phyloP scores from a whole-genome alignment of 306 rosid genomes.

The Lupinus albus region DNA sequence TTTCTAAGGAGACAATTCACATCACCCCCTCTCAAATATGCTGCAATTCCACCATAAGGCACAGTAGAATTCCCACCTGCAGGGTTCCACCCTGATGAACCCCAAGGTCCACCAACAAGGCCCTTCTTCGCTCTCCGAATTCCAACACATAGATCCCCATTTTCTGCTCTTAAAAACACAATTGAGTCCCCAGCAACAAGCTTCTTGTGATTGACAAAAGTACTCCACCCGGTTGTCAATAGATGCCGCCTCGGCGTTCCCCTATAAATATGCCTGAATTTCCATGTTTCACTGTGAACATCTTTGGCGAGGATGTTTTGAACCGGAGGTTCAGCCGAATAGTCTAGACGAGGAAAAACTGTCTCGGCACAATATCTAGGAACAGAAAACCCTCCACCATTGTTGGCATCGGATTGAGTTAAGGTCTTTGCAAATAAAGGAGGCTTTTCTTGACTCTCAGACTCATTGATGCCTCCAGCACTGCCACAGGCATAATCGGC shows the following conservation, averaged over 20 bases:
- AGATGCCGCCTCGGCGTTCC: slow-evolving; percentile 96
- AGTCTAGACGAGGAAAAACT: slow-evolving; percentile 84
- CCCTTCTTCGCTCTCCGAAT: slow-evolving; percentile 87
- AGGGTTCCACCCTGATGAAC: slow-evolving; percentile 73
- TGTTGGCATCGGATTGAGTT: slow-evolving; percentile 97
- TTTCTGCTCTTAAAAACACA: slow-evolving; percentile 81
- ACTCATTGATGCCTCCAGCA: slow-evolving; percentile 50
- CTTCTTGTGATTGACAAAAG: slow-evolving; percentile 90
- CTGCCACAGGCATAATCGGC: slow-evolving; percentile 50
- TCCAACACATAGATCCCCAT: slow-evolving; percentile 86
- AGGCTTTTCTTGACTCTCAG: slow-evolving; percentile 69
- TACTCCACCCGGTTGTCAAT: slow-evolving; percentile 97
- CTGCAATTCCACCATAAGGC: slow-evolving; percentile 63
- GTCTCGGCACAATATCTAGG: slow-evolving; percentile 94
- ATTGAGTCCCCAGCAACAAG: slow-evolving; percentile 91
- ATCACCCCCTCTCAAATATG: slow-evolving; percentile 63
- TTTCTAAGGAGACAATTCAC: slow-evolving; percentile 50
- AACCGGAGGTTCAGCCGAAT: slow-evolving; percentile 76
- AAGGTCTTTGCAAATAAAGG: slow-evolving; percentile 82
- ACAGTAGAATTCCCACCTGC: slow-evolving; percentile 61
- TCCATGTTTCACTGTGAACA: slow-evolving; percentile 92
- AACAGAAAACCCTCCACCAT: slow-evolving; percentile 95
- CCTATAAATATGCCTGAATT: slow-evolving; percentile 85
- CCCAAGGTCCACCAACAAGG: slow-evolving; percentile 63
- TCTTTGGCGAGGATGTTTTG: slow-evolving; percentile 87